A percentile compares a stretch with the other conserved stretches of the same genome.
These are phyloP conservation scores for Paraphoma sp. DNA, from an alignment of 2,329 filamentous ascomycete genomes.

Conservation along the genomic window DNA sequence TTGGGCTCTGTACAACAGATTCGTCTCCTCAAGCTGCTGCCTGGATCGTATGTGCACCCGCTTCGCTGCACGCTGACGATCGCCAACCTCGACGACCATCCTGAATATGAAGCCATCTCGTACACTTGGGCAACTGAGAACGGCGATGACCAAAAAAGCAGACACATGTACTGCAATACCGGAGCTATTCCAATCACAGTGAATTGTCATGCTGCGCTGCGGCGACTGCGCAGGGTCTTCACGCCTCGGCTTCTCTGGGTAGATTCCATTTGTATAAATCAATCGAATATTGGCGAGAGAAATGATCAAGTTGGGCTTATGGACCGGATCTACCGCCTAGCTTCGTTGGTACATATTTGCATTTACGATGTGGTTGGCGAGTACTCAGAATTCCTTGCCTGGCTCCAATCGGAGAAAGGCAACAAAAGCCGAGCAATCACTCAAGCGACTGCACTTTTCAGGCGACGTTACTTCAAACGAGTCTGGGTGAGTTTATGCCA, in stretches of 20 bases:
- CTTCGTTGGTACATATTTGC: not conserved
- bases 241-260: conserved; percentile 18
- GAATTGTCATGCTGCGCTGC: conserved; percentile 19
- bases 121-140: conserved; percentile 21
- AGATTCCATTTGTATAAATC: conserved; percentile 26
- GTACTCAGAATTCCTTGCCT: not conserved
- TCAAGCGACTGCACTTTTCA: not conserved
- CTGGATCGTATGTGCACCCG: not conserved
- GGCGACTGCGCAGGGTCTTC: conserved; percentile 8
- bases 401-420: not conserved
- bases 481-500: not conserved
- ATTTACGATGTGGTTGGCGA: not conserved
- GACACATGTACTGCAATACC: conserved; percentile 4
- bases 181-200: conserved; percentile 8
- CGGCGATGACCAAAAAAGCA: conserved; percentile 13
- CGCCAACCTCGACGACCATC: conserved; percentile 2
- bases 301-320: conserved; percentile 22
- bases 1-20: not conserved
- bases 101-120: conserved; percentile 15
- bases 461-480: not conserved
- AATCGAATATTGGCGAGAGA: conserved; percentile 16
- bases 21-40: conserved; percentile 2
- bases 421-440: not conserved
- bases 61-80: conserved; percentile 5
- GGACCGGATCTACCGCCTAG: conserved; percentile 14